Evolutionary conservation across 2,329 filamentous ascomycete species (phyloP).

Genomic region (Dendrostoma leiphaemia): DNA sequence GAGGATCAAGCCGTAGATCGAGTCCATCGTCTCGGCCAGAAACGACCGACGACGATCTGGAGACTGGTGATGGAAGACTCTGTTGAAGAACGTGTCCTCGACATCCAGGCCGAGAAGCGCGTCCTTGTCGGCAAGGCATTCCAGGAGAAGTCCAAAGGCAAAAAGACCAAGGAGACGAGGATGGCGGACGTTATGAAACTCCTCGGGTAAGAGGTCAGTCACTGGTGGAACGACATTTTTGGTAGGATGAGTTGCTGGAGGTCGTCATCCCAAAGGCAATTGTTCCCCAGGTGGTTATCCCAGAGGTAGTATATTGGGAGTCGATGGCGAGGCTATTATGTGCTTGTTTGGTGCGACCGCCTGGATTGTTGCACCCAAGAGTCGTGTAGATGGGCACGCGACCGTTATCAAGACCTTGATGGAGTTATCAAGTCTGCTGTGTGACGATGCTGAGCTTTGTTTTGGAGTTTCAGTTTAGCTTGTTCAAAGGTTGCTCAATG

Average conservation of each 20-base stretch:
- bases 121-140: constrained; percentile 77
- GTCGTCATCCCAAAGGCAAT: too few species aligned
- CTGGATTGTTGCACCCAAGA: too few species aligned
- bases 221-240: too few species aligned
- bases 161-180: constrained; percentile 56
- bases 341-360: too few species aligned
- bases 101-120: constrained; percentile 77
- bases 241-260: too few species aligned
- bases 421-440: too few species aligned
- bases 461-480: not conserved
- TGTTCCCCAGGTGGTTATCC: too few species aligned
- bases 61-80: constrained; percentile 76
- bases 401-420: too few species aligned
- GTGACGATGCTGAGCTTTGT: not conserved
- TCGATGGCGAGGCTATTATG: too few species aligned
- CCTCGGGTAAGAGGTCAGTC: constrained; percentile 27
- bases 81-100: constrained; percentile 78
- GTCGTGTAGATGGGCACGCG: too few species aligned
- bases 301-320: too few species aligned
- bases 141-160: constrained; percentile 62
- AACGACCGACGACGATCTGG: constrained; percentile 74
- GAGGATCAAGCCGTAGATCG: constrained; percentile 90
- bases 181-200: constrained; percentile 55
- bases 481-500: not conserved
- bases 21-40: constrained; percentile 84